Evolutionary conservation across 2,329 filamentous ascomycete species (phyloP), one percentile per base, ranked within the genome.

Genomic region (Epichloe elymi): DNA sequence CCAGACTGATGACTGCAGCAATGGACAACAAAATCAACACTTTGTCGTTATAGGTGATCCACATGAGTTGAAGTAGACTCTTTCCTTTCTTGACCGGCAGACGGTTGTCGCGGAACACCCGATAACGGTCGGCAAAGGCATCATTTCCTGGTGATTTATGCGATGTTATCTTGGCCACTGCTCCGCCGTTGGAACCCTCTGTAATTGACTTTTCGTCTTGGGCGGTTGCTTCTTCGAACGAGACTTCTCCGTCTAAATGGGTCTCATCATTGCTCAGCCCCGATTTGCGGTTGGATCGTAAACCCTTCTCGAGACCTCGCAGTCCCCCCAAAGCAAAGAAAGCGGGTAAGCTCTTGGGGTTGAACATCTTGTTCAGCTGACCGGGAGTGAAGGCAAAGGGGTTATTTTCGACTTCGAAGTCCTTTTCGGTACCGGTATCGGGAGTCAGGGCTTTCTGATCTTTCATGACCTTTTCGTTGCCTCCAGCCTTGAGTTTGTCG

Each of bases 271-370:
- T 61, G 55, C 86, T 91, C 49, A 96, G 65, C 7, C 90, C 90
- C 37, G 83, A 74, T 48, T 75, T 78, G 33, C 86, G 73, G 63
- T 93, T 80, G 6, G 82, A 82, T 46, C 86, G 75, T 33, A 96
- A 70, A 10, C 89, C 90, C 61, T 81, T 85, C 66, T 91, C 88
- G 46, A 96, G 67, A 0, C 90, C 90, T 17, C 68, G 68, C 15
- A 95, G 66, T 23, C 90, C 90, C 90, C 90, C 89, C 5, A 96
- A 65, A 14, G 83, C 83, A 61, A 84, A 86, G 58, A 91, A 95
- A 1, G 89, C 89, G 12, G 83, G 74, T 52, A 95, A 69, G 54
- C 82, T 94, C 71, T 95, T 95, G 3, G 90, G 90, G 63, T 94
- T 93, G 55, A 91, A 80, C 70, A 95, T 78, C 67, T 95, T 95